phyloP scores from a whole-genome alignment of 352 stramenopile genomes.

The Globisporangium paroecandrum region DNA sequence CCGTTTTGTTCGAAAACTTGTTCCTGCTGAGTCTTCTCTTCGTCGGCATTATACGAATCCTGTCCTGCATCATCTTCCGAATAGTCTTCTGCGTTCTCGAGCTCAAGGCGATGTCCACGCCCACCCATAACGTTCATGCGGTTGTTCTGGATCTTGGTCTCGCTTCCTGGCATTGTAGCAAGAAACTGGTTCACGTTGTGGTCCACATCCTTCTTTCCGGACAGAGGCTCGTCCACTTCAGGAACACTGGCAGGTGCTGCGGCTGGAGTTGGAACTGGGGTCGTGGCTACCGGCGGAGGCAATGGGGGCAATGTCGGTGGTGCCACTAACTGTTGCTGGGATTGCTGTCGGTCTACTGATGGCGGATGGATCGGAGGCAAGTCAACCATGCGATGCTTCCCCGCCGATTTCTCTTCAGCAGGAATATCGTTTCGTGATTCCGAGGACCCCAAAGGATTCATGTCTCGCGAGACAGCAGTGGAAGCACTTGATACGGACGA shows the following conservation, averaged over 20 bases:
- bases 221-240: constrained; percentile 54
- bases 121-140: constrained; percentile 91
- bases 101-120: constrained; percentile 81
- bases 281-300: not conserved
- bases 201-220: constrained; percentile 42
- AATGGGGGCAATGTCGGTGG: not conserved
- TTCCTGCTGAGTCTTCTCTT: not conserved
- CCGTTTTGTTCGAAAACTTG: not conserved
- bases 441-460: constrained; percentile 8
- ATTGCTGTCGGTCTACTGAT: constrained; percentile 8
- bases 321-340: not conserved
- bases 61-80: constrained; percentile 33
- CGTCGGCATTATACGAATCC: constrained; percentile 14
- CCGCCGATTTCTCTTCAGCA: constrained; percentile 51
- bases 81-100: constrained; percentile 50
- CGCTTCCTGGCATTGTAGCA: constrained; percentile 84
- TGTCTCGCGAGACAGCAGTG: constrained; percentile 15
- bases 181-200: constrained; percentile 73
- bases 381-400: constrained; percentile 39
- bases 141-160: constrained; percentile 89
- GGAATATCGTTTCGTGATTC: constrained; percentile 16
- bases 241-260: constrained; percentile 9
- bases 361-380: constrained; percentile 21
- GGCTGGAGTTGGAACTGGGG: not conserved
- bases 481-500: constrained; percentile 20